Evolutionary conservation across 352 stramenopile species (phyloP).

Genomic region (Phytopythium sindhum): DNA sequence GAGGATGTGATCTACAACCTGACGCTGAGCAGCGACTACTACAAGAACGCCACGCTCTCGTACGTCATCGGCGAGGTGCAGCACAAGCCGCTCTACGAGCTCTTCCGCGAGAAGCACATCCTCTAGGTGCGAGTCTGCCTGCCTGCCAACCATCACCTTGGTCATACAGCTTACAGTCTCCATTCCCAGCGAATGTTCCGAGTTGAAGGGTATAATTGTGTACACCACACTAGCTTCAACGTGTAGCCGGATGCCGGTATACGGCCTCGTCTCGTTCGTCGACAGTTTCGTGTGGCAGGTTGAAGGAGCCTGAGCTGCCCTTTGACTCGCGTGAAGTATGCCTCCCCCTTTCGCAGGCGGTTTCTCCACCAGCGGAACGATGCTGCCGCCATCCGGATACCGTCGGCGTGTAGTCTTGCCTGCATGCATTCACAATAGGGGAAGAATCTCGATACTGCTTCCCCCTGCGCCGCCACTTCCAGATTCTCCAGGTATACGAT

Average conservation of each 20-base stretch:
- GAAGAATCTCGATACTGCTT: not conserved
- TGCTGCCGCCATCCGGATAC: not conserved
- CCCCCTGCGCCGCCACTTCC: not conserved
- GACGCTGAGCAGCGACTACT: conserved; percentile 54
- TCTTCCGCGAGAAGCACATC: conserved; percentile 55
- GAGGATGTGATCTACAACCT: conserved; percentile 86
- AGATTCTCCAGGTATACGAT: not conserved
- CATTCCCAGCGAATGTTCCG: too few relatives aligned
- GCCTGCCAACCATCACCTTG: too few relatives aligned
- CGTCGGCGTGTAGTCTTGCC: not conserved
- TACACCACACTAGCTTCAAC: not conserved
- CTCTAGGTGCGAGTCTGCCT: conserved; percentile 24
- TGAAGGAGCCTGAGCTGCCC: not conserved
- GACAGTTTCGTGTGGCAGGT: conserved; percentile 3
- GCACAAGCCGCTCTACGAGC: conserved; percentile 68
- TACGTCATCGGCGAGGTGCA: conserved; percentile 78
- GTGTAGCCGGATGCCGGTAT: not conserved
- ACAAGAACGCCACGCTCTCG: conserved; percentile 69
- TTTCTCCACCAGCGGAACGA: not conserved
- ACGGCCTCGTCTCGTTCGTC: not conserved
- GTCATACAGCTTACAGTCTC: too few relatives aligned
- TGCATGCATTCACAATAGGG: not conserved
- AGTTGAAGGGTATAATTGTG: too few relatives aligned
- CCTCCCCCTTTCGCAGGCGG: not conserved
- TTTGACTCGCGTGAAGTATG: not conserved